A percentile compares a stretch with the other conserved stretches of the same genome.
phyloP scores from a whole-genome alignment of 768 basidiomycete genomes.

The Filobasidium floriforme region DNA sequence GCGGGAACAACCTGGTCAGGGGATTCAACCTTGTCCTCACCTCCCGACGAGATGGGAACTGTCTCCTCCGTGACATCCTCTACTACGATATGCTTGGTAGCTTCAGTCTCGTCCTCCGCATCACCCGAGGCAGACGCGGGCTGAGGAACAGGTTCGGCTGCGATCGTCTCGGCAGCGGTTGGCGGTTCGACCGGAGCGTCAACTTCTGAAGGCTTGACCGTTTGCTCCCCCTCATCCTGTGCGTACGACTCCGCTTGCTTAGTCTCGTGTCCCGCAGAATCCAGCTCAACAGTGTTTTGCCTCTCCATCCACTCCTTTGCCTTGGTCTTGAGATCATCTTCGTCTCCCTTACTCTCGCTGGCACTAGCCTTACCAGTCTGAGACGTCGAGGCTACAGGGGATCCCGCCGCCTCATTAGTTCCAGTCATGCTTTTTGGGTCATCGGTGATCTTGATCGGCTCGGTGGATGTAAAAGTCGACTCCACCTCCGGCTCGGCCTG shows the following conservation, averaged over 20 bases:
- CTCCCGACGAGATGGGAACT: background rate
- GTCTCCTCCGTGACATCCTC: background rate
- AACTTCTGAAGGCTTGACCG: background rate
- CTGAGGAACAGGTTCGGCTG: background rate
- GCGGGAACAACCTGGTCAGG: no score
- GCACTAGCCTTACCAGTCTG: background rate
- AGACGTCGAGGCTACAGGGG: background rate
- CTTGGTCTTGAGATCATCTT: background rate
- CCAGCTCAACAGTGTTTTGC: conserved; percentile 1
- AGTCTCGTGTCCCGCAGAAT: background rate
- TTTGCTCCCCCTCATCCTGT: background rate
- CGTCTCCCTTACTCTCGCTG: background rate
- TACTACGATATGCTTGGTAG: background rate
- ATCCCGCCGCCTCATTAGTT: background rate
- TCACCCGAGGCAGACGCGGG: background rate
- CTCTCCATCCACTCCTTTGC: conserved; percentile 4
- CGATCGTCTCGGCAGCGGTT: background rate
- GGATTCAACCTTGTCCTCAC: background rate
- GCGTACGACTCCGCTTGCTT: background rate
- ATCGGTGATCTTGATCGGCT: no score
- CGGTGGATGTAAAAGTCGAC: no score
- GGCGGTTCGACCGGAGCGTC: background rate
- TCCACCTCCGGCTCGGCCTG: no score
- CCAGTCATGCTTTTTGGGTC: no score
- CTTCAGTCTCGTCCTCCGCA: background rate